Evolutionary conservation across 2,329 filamentous ascomycete genomes (phyloP).

Genomic region (Ceratocystis eucalypticola): DNA sequence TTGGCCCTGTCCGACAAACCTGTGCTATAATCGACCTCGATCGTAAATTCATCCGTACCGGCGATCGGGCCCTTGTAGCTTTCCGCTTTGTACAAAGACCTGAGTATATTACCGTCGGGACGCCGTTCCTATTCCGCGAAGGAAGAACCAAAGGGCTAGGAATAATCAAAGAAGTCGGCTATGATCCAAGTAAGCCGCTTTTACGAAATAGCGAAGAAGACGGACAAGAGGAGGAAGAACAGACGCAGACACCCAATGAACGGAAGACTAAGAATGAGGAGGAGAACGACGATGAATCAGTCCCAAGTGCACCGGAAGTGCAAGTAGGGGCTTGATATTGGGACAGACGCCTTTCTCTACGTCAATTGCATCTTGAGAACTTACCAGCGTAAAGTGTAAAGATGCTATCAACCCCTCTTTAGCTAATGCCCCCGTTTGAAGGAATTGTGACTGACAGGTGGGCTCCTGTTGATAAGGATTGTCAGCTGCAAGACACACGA

Average conservation of each 20-base stretch:
- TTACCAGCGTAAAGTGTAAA: not conserved
- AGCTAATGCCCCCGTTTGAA: not conserved
- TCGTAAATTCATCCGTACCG: slow-evolving; percentile 84
- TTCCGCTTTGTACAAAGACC: slow-evolving; percentile 91
- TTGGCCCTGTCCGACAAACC: slow-evolving; percentile 87
- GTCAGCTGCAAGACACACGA: not conserved
- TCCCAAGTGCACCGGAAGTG: not conserved
- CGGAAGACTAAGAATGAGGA: not conserved
- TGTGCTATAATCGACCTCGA: slow-evolving; percentile 97
- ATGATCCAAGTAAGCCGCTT: slow-evolving; percentile 45
- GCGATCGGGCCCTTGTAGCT: slow-evolving; percentile 84
- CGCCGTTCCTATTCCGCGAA: slow-evolving; percentile 84
- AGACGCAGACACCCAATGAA: not conserved
- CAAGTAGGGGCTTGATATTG: not conserved
- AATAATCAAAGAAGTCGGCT: slow-evolving; percentile 83
- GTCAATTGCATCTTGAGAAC: not conserved
- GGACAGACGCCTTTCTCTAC: not conserved
- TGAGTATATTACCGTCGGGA: slow-evolving; percentile 79
- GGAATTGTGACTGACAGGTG: slow-evolving; percentile 1
- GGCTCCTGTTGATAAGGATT: slow-evolving; percentile 1
- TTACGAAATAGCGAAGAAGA: not conserved
- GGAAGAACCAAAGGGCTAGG: slow-evolving; percentile 89
- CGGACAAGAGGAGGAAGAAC: not conserved
- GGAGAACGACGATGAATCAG: not conserved
- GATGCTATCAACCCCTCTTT: not conserved